phyloP scores from a whole-genome alignment of 2,329 filamentous ascomycete genomes.

The Nigrospora oryzae region DNA sequence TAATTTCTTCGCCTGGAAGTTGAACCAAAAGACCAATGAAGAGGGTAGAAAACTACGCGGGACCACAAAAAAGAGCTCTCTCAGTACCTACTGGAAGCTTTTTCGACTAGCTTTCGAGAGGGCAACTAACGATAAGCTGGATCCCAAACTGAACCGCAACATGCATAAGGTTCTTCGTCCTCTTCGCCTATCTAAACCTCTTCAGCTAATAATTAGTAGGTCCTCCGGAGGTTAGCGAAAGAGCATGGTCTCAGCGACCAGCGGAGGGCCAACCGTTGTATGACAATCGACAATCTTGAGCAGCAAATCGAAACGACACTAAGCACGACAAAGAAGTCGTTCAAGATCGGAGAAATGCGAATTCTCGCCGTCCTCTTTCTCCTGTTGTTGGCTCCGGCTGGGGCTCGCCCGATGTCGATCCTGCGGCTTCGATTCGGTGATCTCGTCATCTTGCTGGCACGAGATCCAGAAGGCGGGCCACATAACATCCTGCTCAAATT shows the following conservation, averaged over 20 bases:
- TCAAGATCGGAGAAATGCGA: conserved; percentile 11
- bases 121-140: conserved; percentile 8
- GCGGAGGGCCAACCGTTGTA: conserved; percentile 9
- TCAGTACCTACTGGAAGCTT: conserved; percentile 18
- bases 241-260: conserved; percentile 9
- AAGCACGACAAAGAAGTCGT: conserved; percentile 15
- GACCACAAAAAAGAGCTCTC: conserved; percentile 10
- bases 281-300: conserved; percentile 15
- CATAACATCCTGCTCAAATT: conserved; percentile 8
- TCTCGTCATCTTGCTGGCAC: conserved; percentile 6
- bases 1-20: conserved; percentile 10
- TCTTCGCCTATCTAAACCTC: too few relatives aligned
- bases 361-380: conserved; percentile 14
- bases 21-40: conserved; percentile 8
- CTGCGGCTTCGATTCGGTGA: conserved; percentile 10
- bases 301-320: conserved; percentile 15
- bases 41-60: conserved; percentile 7
- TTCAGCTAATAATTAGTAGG: conserved; percentile 3
- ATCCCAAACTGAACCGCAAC: conserved; percentile 7
- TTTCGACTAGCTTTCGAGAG: conserved; percentile 16
- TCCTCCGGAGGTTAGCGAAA: conserved; percentile 12
- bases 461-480: conserved; percentile 7
- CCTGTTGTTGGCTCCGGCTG: conserved; percentile 9
- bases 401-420: conserved; percentile 8
- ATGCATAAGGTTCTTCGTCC: conserved; percentile 8